Base-by-base conservation (phyloP, 306 rosid species). In the Quercus parvula region DNA sequence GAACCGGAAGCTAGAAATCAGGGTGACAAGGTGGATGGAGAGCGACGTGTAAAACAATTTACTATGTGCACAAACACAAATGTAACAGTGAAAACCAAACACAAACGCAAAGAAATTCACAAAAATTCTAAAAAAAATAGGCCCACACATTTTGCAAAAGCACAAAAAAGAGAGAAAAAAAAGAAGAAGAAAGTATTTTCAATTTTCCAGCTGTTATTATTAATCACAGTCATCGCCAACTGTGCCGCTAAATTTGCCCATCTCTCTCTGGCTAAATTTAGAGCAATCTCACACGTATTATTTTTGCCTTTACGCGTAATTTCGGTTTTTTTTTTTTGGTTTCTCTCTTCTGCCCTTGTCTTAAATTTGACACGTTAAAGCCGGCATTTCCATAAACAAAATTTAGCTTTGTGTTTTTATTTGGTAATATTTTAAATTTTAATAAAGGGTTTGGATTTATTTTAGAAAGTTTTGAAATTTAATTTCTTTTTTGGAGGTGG, bases 1-100 rank as follows among this genome's bases (percentile, higher is more conserved):
- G 84, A 84, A 83, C 92, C 87, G 85, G 67, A 90, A 25, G 52
- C 35, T 44, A 41, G 71, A 61, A 58, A 76, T 31, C 38, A 41
- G 73, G 55, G 54, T 5, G 81, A 79, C 46, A 68, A 25, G 75
- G 78, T 71, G 14, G 90, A 49, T 38, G 5, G 38, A 31, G 75
- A 85, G 81, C 84, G 84, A 81, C 88, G 87, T 90, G 22, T 33
- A 73, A 84, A 51, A 54, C 84, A 76, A 87, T 82, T 80, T 80
- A 82, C 54, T 0, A 2, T 11, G 5, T 75, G 78, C 86, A 19
- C 41, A 71, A 58, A 22, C 80, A 80, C 82, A 33, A 81, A 85
- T 86, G 87, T 82, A 24, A 81, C 73, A 13, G 27, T 8, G 12
- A 22, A 22, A 20, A 24, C 17, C 30, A 24, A 59, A 59, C 33